A percentile compares a stretch with the other conserved stretches of the same genome.
These are phyloP conservation scores for Cucurbita argyrosperma DNA, from an alignment of 306 rosid species.

Conservation along the genomic window DNA sequence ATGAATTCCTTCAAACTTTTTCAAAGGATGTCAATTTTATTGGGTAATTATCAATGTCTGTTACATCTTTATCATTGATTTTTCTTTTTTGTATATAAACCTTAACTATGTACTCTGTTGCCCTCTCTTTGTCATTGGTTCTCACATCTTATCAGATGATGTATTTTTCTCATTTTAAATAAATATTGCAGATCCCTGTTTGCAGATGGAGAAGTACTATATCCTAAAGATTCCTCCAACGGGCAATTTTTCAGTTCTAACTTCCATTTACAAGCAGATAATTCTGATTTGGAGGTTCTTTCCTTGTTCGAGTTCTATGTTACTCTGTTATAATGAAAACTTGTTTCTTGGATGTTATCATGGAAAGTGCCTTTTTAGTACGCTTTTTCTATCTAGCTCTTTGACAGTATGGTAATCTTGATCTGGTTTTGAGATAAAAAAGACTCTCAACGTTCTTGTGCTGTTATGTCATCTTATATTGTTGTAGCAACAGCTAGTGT, in stretches of 20 bases:
- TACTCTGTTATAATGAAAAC: neutral
- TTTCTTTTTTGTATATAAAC: neutral
- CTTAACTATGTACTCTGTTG: neutral
- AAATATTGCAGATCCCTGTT: conserved; percentile 37
- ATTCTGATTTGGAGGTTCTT: conserved; percentile 54
- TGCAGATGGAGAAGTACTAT: conserved; percentile 45
- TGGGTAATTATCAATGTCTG: conserved; percentile 23
- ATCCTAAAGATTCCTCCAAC: conserved; percentile 26
- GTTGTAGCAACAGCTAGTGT: neutral
- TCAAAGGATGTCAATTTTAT: conserved; percentile 32
- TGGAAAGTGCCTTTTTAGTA: neutral
- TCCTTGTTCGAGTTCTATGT: neutral
- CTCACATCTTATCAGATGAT: neutral
- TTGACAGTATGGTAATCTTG: neutral
- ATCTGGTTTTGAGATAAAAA: neutral
- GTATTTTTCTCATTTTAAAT: neutral
- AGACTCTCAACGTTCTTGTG: neutral
- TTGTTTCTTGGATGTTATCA: neutral
- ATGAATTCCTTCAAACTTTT: conserved; percentile 60
- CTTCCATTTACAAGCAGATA: conserved; percentile 16
- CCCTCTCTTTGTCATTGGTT: neutral
- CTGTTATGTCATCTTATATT: neutral
- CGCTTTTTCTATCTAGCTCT: neutral
- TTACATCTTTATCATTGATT: neutral
- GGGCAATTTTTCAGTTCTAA: conserved; percentile 17